A percentile compares a stretch with the other conserved stretches of the same genome.
These are phyloP conservation scores for Brassica hybrid DNA, from an alignment of 441 rosid genomes.

Conservation along the genomic window DNA sequence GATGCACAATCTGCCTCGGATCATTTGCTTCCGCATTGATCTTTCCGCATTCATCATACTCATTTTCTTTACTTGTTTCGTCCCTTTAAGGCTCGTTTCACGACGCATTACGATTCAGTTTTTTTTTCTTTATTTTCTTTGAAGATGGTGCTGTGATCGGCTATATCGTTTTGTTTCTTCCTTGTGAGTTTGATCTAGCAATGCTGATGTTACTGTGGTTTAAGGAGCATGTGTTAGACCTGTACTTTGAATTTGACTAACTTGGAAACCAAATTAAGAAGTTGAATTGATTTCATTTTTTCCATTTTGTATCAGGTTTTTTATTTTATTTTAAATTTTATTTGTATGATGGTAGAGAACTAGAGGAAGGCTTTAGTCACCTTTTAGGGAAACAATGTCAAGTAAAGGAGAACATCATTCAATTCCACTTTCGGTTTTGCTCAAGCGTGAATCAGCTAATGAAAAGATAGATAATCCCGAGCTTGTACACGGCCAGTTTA, in stretches of 20 bases:
- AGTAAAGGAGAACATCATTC: conserved; percentile 75
- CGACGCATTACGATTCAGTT: not conserved
- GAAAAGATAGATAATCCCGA: conserved; percentile 87
- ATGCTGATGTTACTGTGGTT: conserved; percentile 22
- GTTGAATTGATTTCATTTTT: not conserved
- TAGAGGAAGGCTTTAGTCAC: conserved; percentile 19
- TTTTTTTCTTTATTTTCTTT: not conserved
- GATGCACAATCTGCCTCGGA: conserved; percentile 8
- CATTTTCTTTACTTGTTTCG: conserved; percentile 2
- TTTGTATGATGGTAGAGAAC: conserved; percentile 23
- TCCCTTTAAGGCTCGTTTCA: not conserved
- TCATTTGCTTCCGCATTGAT: conserved; percentile 11
- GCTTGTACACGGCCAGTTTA: conserved; percentile 74
- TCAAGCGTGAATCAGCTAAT: conserved; percentile 85
- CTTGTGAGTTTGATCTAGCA: not conserved
- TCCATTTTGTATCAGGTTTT: conserved; percentile 28
- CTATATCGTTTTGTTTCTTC: conserved; percentile 12
- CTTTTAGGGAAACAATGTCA: conserved; percentile 47
- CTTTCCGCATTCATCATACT: not conserved
- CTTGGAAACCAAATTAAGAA: conserved; percentile 21
- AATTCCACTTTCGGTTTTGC: conserved; percentile 84
- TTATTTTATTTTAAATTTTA: not conserved
- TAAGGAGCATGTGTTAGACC: not conserved
- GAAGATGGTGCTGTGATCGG: conserved; percentile 37
- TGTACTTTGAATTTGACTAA: not conserved